A percentile compares a stretch with the other conserved stretches of the same genome.
These are phyloP conservation scores for Carex arenaria DNA, from an alignment of 202 grass and related monocot genomes.

Conservation along the genomic window DNA sequence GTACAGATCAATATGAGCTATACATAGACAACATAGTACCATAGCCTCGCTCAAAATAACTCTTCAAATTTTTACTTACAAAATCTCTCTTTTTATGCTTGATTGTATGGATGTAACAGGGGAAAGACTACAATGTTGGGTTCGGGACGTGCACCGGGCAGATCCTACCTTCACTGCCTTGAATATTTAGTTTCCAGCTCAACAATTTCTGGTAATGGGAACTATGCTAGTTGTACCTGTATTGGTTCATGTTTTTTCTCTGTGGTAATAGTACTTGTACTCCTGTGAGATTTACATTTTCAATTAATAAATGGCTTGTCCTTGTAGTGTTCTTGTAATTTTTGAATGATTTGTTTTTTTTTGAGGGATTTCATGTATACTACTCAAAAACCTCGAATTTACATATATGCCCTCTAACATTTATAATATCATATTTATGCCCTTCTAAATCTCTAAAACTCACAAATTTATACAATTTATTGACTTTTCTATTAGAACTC, in stretches of 20 bases:
- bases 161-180: slow-evolving; percentile 57
- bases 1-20: too few relatives aligned
- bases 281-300: neutral
- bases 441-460: too few relatives aligned
- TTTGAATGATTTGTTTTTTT: neutral
- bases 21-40: too few relatives aligned
- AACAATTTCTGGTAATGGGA: neutral
- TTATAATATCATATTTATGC: too few relatives aligned
- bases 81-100: neutral
- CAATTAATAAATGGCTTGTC: slow-evolving; percentile 20
- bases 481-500: too few relatives aligned
- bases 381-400: too few relatives aligned
- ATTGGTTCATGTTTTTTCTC: neutral
- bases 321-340: neutral
- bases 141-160: slow-evolving; percentile 81
- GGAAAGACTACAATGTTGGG: slow-evolving; percentile 68
- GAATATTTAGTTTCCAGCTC: slow-evolving; percentile 21
- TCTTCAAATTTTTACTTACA: neutral
- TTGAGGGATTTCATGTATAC: too few relatives aligned
- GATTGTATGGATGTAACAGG: slow-evolving; percentile 32
- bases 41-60: too few relatives aligned
- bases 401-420: too few relatives aligned
- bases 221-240: neutral
- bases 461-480: too few relatives aligned
- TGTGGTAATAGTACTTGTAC: neutral